phyloP scores from a whole-genome alignment of 331 rosid species.

The Stylosanthes scabra region DNA sequence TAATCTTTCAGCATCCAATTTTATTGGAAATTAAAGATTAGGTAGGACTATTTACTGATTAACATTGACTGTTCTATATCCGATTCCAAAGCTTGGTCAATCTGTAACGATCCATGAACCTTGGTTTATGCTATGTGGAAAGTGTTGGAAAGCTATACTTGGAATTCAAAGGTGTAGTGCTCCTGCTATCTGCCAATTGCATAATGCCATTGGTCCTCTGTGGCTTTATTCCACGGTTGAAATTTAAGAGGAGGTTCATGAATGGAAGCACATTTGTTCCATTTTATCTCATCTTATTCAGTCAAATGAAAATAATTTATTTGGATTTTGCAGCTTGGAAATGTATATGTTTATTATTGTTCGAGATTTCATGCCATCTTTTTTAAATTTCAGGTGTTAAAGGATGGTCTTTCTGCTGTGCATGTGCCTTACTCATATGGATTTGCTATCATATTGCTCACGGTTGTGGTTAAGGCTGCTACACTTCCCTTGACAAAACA shows the following conservation, averaged over 20 bases:
- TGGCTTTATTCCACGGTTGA: not conserved
- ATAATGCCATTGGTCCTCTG: not conserved
- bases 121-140: constrained; percentile 10
- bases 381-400: constrained; percentile 65
- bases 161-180: constrained; percentile 8
- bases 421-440: constrained; percentile 95
- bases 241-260: not conserved
- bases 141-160: constrained; percentile 4
- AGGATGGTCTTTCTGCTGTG: constrained; percentile 79
- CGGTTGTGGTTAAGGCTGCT: constrained; percentile 76
- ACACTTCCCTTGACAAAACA: constrained; percentile 95
- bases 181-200: constrained; percentile 6
- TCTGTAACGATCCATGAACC: not conserved
- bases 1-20: constrained; percentile 6
- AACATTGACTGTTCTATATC: not conserved
- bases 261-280: not conserved
- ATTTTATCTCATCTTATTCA: not conserved
- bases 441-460: constrained; percentile 93
- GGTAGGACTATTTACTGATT: no score
- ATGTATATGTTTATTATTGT: constrained; percentile 14
- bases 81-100: constrained; percentile 3
- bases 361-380: constrained; percentile 1
- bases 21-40: not conserved
- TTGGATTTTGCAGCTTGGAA: not conserved
- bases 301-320: not conserved